These are phyloP conservation scores for Pythium scleroteichum DNA, from an alignment of 352 stramenopile species.

Conservation along the genomic window DNA sequence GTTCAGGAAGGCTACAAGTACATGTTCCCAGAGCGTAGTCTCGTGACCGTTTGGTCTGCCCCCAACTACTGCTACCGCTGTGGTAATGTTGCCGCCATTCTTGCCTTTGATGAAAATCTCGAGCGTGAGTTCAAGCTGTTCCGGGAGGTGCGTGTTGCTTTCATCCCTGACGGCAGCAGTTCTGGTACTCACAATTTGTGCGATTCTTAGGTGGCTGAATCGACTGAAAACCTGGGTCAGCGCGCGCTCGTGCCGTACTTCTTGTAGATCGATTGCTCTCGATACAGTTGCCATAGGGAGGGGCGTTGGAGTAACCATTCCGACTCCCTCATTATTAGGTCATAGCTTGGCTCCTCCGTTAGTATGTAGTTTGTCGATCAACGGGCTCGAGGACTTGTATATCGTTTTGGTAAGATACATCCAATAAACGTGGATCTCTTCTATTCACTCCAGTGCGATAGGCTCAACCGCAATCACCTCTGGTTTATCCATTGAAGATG, in stretches of 20 bases:
- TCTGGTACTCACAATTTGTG: conserved; percentile 13
- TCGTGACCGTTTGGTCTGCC: conserved; percentile 83
- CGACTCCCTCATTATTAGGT: conserved; percentile 19
- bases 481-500: conserved; percentile 51
- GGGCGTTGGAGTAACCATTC: neutral
- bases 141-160: conserved; percentile 67
- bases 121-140: conserved; percentile 89
- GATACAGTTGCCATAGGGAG: neutral
- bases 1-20: conserved; percentile 92
- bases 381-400: conserved; percentile 18
- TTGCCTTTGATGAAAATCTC: conserved; percentile 82
- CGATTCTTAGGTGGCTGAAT: conserved; percentile 62
- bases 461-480: conserved; percentile 54
- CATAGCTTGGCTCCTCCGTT: conserved; percentile 26
- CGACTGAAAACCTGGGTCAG: conserved; percentile 74
- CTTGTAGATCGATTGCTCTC: conserved; percentile 49
- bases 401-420: conserved; percentile 20
- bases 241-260: conserved; percentile 85
- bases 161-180: too few species aligned
- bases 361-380: conserved; percentile 4
- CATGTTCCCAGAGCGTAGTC: conserved; percentile 86
- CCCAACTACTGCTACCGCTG: conserved; percentile 89
- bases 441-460: conserved; percentile 28
- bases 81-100: conserved; percentile 81
- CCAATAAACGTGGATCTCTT: neutral